Percentiles rank a stretch among this genome's conserved stretches.
These are phyloP conservation scores for Amanita thiersii DNA, from an alignment of 768 basidiomycete species.

Conservation along the genomic window DNA sequence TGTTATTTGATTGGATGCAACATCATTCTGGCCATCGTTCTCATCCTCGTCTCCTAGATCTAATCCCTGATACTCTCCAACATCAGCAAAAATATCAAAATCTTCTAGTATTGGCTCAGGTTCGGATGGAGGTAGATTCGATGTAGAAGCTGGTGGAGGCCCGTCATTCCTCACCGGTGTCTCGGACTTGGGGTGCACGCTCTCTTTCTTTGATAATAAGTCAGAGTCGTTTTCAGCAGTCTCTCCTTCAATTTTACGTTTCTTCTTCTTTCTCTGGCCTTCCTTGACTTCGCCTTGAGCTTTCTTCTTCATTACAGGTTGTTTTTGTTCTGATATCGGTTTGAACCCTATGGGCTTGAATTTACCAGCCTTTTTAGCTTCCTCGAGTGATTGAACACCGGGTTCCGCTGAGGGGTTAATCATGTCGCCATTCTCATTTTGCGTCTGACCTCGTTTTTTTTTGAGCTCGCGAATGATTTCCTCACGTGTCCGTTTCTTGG, in stretches of 20 bases:
- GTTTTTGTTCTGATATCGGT: conserved; percentile 42
- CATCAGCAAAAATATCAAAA: conserved; percentile 83
- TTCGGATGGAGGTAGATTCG: conserved; percentile 20
- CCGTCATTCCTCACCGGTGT: conserved; percentile 1
- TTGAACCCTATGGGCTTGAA: conserved; percentile 63
- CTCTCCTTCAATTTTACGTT: conserved; percentile 32
- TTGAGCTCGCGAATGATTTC: conserved; percentile 72
- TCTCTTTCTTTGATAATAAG: too few species aligned
- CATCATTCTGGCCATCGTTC: conserved; percentile 4
- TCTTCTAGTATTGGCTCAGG: conserved; percentile 43
- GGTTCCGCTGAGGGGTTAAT: conserved; percentile 18
- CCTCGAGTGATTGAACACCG: conserved; percentile 26
- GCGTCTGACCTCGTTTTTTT: conserved; percentile 38
- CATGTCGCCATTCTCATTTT: conserved; percentile 16
- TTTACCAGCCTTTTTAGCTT: conserved; percentile 41
- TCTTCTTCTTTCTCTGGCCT: conserved; percentile 55
- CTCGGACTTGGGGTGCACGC: too few species aligned
- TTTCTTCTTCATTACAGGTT: conserved; percentile 51
- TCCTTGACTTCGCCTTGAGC: conserved; percentile 26
- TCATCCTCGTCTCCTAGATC: conserved; percentile 45
- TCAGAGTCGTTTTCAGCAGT: too few species aligned
- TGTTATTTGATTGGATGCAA: background rate
- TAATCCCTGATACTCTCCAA: conserved; percentile 74
- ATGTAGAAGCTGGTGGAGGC: conserved; percentile 11
- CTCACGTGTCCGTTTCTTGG: conserved; percentile 69